Conservation (phyloP, 306 rosid genomes). For the Lathyrus oleraceus region DNA sequence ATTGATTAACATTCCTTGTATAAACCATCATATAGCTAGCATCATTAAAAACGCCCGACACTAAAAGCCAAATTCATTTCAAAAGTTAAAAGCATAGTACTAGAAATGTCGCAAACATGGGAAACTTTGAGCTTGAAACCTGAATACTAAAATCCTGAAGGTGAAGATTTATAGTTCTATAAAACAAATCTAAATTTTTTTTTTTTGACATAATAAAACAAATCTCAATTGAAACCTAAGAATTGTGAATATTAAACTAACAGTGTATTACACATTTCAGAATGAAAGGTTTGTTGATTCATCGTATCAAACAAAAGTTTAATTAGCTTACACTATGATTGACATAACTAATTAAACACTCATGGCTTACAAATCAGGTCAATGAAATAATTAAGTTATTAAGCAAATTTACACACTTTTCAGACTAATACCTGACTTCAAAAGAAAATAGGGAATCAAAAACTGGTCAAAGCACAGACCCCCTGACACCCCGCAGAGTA, state of each 20-base stretch:
- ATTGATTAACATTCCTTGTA: neutral
- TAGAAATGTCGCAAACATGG: neutral
- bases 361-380: constrained; percentile 3
- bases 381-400: too few species aligned
- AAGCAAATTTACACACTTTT: too few species aligned
- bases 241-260: neutral
- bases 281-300: neutral
- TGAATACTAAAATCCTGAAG: constrained; percentile 5
- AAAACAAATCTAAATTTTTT: neutral
- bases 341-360: neutral
- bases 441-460: constrained; percentile 12
- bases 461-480: neutral
- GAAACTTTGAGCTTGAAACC: neutral
- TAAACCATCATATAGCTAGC: neutral
- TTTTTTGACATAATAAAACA: too few species aligned
- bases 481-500: neutral
- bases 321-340: too few species aligned
- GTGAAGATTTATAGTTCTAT: neutral
- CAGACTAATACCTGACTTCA: neutral
- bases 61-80: neutral
- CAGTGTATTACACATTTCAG: neutral
- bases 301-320: neutral
- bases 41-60: neutral
- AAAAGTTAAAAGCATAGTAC: neutral
- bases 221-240: neutral